Evolutionary conservation across 495 filamentous ascomycete species (phyloP).

Genomic region (Xylona heveae): DNA sequence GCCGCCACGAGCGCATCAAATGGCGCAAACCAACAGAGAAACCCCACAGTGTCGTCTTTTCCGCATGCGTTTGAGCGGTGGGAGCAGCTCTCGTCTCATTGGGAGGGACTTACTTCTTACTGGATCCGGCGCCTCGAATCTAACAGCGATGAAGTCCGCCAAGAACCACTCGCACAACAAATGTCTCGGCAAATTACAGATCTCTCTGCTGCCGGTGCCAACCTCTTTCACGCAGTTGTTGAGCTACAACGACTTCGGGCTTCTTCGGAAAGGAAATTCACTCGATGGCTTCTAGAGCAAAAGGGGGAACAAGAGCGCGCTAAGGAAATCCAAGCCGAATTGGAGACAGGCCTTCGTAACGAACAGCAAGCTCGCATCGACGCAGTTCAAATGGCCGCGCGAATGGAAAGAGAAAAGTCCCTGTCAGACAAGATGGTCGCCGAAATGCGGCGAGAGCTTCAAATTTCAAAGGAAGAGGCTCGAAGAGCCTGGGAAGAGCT

Average conservation of each 20-base stretch:
- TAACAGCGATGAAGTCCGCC: conserved; percentile 62
- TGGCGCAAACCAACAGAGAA: conserved; percentile 14
- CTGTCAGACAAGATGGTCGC: conserved; percentile 52
- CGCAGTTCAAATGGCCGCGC: conserved; percentile 23
- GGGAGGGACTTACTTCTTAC: conserved; percentile 92
- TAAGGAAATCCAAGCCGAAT: conserved; percentile 63
- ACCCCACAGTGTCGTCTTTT: conserved; percentile 37
- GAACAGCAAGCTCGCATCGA: conserved; percentile 51
- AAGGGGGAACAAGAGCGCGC: conserved; percentile 68
- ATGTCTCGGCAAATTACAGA: conserved; percentile 88
- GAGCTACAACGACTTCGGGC: conserved; percentile 91
- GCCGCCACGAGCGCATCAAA: conserved; percentile 15
- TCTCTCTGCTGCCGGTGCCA: conserved; percentile 85
- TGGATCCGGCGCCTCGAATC: conserved; percentile 88
- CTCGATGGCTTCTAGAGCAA: conserved; percentile 96
- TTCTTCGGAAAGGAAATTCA: conserved; percentile 91
- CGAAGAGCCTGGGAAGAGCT: conserved; percentile 94
- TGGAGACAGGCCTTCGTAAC: conserved; percentile 47
- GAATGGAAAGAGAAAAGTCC: conserved; percentile 37
- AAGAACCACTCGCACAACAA: conserved; percentile 66
- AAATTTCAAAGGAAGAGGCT: conserved; percentile 92
- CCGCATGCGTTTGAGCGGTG: conserved; percentile 96
- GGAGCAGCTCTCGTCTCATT: conserved; percentile 91
- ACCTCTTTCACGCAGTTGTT: conserved; percentile 93
- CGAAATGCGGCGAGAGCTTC: conserved; percentile 77